Conservation (phyloP, 2,329 filamentous ascomycete genomes). For the Fusarium tuaranense region DNA sequence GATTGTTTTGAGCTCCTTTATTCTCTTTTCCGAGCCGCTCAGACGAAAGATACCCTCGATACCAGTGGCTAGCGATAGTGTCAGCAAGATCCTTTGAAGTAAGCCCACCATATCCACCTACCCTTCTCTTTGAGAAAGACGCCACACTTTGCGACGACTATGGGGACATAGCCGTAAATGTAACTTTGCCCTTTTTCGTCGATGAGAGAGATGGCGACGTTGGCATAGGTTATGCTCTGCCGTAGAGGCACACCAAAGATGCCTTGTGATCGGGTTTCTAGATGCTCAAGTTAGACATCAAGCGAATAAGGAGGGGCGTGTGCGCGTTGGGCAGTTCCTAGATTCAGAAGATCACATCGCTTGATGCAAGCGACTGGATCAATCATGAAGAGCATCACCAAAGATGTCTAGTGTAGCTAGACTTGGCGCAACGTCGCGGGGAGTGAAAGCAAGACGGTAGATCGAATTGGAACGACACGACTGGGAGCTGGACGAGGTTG, state of each 20-base stretch:
- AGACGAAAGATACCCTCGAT: constrained; percentile 97
- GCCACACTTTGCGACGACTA: constrained; percentile 97
- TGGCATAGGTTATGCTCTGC: constrained; percentile 96
- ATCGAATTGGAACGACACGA: constrained; percentile 7
- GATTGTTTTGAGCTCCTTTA: constrained; percentile 91
- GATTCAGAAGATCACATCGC: not conserved
- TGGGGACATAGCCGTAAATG: constrained; percentile 98
- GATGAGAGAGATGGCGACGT: constrained; percentile 95
- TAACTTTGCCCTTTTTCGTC: constrained; percentile 94
- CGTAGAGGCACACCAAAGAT: constrained; percentile 96
- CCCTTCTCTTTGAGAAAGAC: constrained; percentile 98
- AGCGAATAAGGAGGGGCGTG: not conserved
- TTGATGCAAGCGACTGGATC: constrained; percentile 4
- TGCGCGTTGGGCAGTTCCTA: constrained; percentile 1
- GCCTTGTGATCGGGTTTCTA: constrained; percentile 70
- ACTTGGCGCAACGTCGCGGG: constrained; percentile 7
- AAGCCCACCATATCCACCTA: constrained; percentile 56
- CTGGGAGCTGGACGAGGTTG: constrained; percentile 8
- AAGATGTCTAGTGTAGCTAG: not conserved
- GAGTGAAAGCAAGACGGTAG: not conserved
- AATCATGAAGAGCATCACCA: not conserved
- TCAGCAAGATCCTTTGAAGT: constrained; percentile 30
- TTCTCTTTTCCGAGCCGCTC: constrained; percentile 95
- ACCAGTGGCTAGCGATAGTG: constrained; percentile 76
- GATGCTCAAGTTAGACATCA: constrained; percentile 36